Conservation (phyloP, 306 rosid genomes). For the Malus orientalis region DNA sequence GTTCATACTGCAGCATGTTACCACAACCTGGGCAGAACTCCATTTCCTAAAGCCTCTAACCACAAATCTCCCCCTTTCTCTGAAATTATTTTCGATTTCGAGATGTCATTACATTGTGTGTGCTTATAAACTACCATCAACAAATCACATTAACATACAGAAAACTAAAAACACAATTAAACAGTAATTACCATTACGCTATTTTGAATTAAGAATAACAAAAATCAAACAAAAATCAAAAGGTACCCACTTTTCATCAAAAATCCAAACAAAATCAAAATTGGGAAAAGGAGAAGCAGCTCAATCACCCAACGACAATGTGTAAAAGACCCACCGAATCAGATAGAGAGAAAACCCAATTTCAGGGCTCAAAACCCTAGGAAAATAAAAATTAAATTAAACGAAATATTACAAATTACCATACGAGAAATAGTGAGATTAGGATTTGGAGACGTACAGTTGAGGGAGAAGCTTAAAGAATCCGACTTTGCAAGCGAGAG, state of each 20-base stretch:
- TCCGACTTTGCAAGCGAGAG: background rate
- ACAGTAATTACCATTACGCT: background rate
- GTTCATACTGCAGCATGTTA: constrained; percentile 46
- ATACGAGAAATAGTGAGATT: background rate
- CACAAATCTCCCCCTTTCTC: background rate
- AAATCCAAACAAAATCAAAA: background rate
- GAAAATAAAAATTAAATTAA: background rate
- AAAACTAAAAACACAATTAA: background rate
- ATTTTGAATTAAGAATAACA: background rate
- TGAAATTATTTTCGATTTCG: background rate
- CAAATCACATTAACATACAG: background rate
- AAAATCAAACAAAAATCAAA: background rate
- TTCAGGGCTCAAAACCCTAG: constrained; percentile 10
- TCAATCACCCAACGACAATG: background rate
- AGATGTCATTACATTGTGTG: background rate
- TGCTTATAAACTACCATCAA: background rate
- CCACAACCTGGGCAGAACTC: constrained; percentile 68
- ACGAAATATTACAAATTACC: background rate
- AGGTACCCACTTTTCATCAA: no score
- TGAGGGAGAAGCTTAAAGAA: background rate
- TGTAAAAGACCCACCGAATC: background rate
- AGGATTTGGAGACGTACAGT: constrained; percentile 11
- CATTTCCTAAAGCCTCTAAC: constrained; percentile 24
- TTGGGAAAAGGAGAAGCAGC: background rate
- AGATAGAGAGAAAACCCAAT: no score